phyloP scores from a whole-genome alignment of 306 rosid genomes.

The Vicia villosa region DNA sequence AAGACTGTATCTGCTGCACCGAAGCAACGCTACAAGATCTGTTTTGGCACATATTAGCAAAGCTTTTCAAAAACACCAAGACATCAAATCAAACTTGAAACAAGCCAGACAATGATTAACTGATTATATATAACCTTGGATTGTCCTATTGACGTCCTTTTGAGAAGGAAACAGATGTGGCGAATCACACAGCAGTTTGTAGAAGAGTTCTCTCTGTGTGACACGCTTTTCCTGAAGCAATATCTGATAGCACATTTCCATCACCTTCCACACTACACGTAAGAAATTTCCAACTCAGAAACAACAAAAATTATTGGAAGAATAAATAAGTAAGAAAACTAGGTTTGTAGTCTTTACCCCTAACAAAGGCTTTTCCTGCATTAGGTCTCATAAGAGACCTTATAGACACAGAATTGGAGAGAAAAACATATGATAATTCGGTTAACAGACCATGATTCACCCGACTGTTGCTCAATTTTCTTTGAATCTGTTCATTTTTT shows the following conservation, averaged over 20 bases:
- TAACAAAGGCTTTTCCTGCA: conserved; percentile 72
- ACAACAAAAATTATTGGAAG: conserved; percentile 15
- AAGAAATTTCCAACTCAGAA: conserved; percentile 21
- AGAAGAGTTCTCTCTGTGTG: conserved; percentile 90
- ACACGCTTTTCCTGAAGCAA: conserved; percentile 76
- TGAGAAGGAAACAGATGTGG: conserved; percentile 75
- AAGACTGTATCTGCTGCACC: conserved; percentile 88
- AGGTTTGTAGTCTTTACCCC: conserved; percentile 52
- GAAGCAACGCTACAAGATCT: conserved; percentile 91
- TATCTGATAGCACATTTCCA: conserved; percentile 80
- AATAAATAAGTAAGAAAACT: background rate
- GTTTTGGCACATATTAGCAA: conserved; percentile 4
- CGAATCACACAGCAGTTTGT: conserved; percentile 79
- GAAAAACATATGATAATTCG: conserved; percentile 65
- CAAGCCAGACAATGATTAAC: conserved; percentile 1
- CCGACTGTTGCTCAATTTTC: conserved; percentile 63
- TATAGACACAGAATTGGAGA: conserved; percentile 57
- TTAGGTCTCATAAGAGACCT: conserved; percentile 80
- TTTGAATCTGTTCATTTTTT: conserved; percentile 53
- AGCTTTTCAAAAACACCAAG: conserved; percentile 15
- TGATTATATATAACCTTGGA: conserved; percentile 63
- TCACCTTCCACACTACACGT: conserved; percentile 80
- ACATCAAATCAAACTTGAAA: conserved; percentile 27
- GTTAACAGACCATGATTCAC: conserved; percentile 64
- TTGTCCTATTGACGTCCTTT: conserved; percentile 70